These are phyloP conservation scores for Hypoxylon lenormandii DNA, from an alignment of 495 filamentous ascomycete species.

Conservation along the genomic window DNA sequence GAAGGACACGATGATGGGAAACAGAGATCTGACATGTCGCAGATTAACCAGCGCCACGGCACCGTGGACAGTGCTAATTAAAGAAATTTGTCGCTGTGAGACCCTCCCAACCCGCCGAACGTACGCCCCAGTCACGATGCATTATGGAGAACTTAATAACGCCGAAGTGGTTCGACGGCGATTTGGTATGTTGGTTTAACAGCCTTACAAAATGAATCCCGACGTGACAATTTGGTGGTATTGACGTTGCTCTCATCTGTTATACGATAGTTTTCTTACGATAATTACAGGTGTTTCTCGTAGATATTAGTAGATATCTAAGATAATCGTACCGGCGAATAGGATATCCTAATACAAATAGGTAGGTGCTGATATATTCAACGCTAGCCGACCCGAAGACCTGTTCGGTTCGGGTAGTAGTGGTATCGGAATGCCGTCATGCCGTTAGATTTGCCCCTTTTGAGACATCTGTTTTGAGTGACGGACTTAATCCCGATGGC, in stretches of 20 bases:
- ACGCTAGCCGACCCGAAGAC: neutral
- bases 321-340: no score
- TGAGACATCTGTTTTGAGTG: conserved; percentile 29
- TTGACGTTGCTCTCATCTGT: neutral
- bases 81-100: conserved; percentile 5
- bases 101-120: conserved; percentile 32
- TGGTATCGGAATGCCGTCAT: conserved; percentile 24
- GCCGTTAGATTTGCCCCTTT: conserved; percentile 19
- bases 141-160: conserved; percentile 8
- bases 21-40: conserved; percentile 36
- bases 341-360: no score
- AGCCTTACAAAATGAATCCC: conserved; percentile 16
- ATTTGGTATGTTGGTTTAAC: conserved; percentile 2
- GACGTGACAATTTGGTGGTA: neutral
- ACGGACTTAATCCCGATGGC: conserved; percentile 22
- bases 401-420: conserved; percentile 17
- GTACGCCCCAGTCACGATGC: conserved; percentile 32
- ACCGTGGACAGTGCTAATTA: conserved; percentile 1
- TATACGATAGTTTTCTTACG: no score
- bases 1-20: conserved; percentile 31
- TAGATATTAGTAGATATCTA: no score
- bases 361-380: conserved; percentile 5
- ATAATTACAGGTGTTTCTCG: no score
- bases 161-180: conserved; percentile 7
- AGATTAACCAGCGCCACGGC: conserved; percentile 22